Base-by-base conservation (phyloP, 805 yeast genomes). In the Ogataea philodendri region DNA sequence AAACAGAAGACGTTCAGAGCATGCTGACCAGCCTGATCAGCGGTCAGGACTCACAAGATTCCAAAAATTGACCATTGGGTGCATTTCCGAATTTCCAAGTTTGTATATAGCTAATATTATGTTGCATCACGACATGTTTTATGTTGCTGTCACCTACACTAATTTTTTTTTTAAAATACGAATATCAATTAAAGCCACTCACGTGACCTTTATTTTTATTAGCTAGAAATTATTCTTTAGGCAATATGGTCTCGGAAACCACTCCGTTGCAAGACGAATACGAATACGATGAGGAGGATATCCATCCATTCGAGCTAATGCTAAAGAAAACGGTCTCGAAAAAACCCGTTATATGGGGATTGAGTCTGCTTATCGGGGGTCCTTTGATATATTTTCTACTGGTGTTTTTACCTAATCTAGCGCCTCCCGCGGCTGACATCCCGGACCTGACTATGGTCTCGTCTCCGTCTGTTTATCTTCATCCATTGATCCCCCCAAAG, bases 1-100 rank as follows among this genome's bases (percentile, higher is more conserved):
- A 81, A 36, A 74, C 81, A 9, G 59, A 66, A 18, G 63, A 68
- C 25, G 67, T 81, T 14, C 82, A 79, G 42, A 74, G 75, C 33
- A 69, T 48, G 49, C 31, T 52, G 22, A 44, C 41, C 7, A 48
- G 41, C 25, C 22, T 49, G 23, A 28, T 51, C 15, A 42, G 21
- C 18, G 48, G 47, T 19, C 41, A 44, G 15, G 28, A 22, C 15
- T 8, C 36, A 30, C 11, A 16, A 46, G 9, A 37, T 41, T 9
- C 44, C 40, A 14, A 15, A 22, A 15, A 10, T n/a, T n/a, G n/a
- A n/a, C n/a, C n/a, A n/a, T n/a, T n/a, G n/a, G n/a, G n/a, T n/a
- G n/a, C n/a, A n/a, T n/a, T n/a, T n/a, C n/a, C n/a, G n/a, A n/a
- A n/a, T n/a, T n/a, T n/a, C n/a, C n/a, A n/a, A 15, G 15, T 26